Evolutionary conservation across 2,329 filamentous ascomycete species (phyloP), one percentile per base, ranked within the genome.

Genomic region (Paecilomyces fulvus): DNA sequence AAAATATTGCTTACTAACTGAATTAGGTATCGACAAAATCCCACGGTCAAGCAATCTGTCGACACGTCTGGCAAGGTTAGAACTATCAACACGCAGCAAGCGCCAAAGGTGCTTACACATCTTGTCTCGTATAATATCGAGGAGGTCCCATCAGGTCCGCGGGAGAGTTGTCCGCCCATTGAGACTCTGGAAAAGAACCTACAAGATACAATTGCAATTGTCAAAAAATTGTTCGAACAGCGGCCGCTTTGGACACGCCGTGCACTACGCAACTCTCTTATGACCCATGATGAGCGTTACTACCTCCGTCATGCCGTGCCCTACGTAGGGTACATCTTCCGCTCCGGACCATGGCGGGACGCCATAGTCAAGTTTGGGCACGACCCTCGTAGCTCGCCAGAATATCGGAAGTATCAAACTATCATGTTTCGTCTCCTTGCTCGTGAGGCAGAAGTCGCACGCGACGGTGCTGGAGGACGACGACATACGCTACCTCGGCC

Each of bases 271-370:
- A 96, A 96, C 71, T 80, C 82, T 54, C 78, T 96, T 30, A 64
- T 66, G 5, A 73, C 74, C 31, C 72, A 74, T 59, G 75, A 79
- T 52, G 78, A 79, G 57, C 77, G 79, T 25, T 77, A 79, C 54
- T 73, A 77, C 17, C 75, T 96, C 58, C 88, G 90, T 64, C 82
- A 87, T 67, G 89, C 89, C 51, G 82, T 92, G 54, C 88, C 90
- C 60, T 92, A 94, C 65, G 85, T 90, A 3, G 91, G 89, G 8
- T 99, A 96, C 74, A 90, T 92, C 73, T 96, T 97, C 79, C 87
- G 88, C 58, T 90, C 88, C 21, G 94, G 94, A 0, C 92, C 94
- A 0, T 99, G 90, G 88, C 83, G 90, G 60, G 92, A 97, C 70
- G 86, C 89, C 2, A 84, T 96, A 55, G 84, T 96, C 60, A 85